These are phyloP conservation scores for Helianthus annuus DNA, from an alignment of 129 eudicot species.

Conservation along the genomic window HanXRQr2.0-SUNRISE NC_035448.2:170514737-170515236, in stretches of 20 bases:
- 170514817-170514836: too few species aligned
- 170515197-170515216: constrained; percentile 71
- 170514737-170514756: too few species aligned
- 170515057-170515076: not conserved
- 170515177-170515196: not conserved
- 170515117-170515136: not conserved
- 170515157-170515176: not conserved
- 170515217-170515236: constrained; percentile 87
- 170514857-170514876: too few species aligned
- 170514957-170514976: constrained; percentile 75
- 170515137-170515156: not conserved
- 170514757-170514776: too few species aligned
- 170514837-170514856: too few species aligned
- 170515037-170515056: constrained; percentile 30
- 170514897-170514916: constrained; percentile 53
- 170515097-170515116: not conserved
- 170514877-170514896: too few species aligned
- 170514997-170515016: constrained; percentile 65
- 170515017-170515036: constrained; percentile 76
- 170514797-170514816: too few species aligned
- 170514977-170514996: constrained; percentile 73
- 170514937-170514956: constrained; percentile 81
- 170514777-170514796: too few species aligned
- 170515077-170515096: too few species aligned
- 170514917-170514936: constrained; percentile 88